These are phyloP conservation scores for Tulasnella sp. DNA, from an alignment of 768 basidiomycete species.

Conservation along the genomic window DNA sequence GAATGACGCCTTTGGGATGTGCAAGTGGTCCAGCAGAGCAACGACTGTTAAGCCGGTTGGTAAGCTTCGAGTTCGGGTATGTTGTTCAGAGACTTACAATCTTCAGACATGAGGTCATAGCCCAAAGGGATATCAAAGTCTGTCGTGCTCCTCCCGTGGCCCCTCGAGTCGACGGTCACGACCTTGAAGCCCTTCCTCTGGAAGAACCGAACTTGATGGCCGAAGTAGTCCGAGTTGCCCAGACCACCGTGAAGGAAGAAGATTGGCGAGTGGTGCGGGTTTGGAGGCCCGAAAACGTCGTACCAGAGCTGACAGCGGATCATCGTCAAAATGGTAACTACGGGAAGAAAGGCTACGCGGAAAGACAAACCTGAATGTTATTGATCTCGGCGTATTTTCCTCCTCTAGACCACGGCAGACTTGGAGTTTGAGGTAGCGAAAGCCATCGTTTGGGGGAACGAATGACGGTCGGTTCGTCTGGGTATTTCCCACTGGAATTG, in stretches of 20 bases:
- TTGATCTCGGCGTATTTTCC: constrained; percentile 13
- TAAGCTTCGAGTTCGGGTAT: neutral
- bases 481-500: neutral
- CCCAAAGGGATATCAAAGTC: constrained; percentile 5
- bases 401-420: neutral
- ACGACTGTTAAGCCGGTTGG: neutral
- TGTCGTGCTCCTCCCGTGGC: constrained; percentile 13
- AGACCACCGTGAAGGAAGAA: constrained; percentile 21
- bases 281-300: neutral
- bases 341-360: neutral
- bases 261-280: neutral
- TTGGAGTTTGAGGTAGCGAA: constrained; percentile 13
- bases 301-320: constrained; percentile 20
- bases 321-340: neutral
- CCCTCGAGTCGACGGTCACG: constrained; percentile 10
- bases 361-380: neutral
- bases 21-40: neutral
- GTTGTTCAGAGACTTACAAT: neutral
- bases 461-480: constrained; percentile 7
- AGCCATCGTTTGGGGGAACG: constrained; percentile 6
- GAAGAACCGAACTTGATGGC: neutral
- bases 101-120: constrained; percentile 18
- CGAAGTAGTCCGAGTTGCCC: constrained; percentile 23
- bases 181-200: neutral
- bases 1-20: constrained; percentile 16